These are phyloP conservation scores for Groenewaldozyma tartarivorans DNA, from an alignment of 805 yeast genomes.

Conservation along the genomic window DNA sequence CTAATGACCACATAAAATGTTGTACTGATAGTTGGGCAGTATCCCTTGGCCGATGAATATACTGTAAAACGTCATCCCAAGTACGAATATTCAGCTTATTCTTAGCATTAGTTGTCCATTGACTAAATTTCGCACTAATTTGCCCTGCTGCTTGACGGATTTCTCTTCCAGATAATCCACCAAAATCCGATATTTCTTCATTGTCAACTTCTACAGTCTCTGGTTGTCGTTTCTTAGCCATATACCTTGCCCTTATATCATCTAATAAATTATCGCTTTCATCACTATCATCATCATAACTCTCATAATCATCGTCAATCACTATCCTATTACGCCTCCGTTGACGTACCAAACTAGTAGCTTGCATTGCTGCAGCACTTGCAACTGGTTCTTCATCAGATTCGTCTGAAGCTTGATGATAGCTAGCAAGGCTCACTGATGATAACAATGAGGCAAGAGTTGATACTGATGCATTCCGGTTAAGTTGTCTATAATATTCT, in stretches of 20 bases:
- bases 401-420: not conserved
- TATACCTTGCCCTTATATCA: not conserved
- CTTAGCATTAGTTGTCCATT: slow-evolving; percentile 14
- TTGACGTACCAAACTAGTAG: too few relatives aligned
- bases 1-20: not conserved
- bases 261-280: not conserved
- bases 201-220: slow-evolving; percentile 11
- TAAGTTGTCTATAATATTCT: slow-evolving; percentile 6
- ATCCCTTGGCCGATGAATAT: slow-evolving; percentile 6
- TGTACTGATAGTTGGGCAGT: not conserved
- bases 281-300: slow-evolving; percentile 12
- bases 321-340: too few relatives aligned
- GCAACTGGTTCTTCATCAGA: not conserved
- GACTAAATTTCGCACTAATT: slow-evolving; percentile 12
- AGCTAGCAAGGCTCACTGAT: slow-evolving; percentile 24
- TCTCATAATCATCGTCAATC: slow-evolving; percentile 17
- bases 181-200: slow-evolving; percentile 22
- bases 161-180: slow-evolving; percentile 12
- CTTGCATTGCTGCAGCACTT: too few relatives aligned
- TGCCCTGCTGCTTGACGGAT: slow-evolving; percentile 10
- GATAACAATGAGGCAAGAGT: slow-evolving; percentile 20
- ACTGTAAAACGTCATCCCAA: slow-evolving; percentile 16
- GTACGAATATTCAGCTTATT: slow-evolving; percentile 12
- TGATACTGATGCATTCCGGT: slow-evolving; percentile 5
- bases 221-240: not conserved